Percentiles rank a stretch among this genome's conserved stretches.
These are phyloP conservation scores for Neotropicomus parvogracilis DNA, from an alignment of 1,284 basidiomycete genomes.

Conservation along the genomic window DNA sequence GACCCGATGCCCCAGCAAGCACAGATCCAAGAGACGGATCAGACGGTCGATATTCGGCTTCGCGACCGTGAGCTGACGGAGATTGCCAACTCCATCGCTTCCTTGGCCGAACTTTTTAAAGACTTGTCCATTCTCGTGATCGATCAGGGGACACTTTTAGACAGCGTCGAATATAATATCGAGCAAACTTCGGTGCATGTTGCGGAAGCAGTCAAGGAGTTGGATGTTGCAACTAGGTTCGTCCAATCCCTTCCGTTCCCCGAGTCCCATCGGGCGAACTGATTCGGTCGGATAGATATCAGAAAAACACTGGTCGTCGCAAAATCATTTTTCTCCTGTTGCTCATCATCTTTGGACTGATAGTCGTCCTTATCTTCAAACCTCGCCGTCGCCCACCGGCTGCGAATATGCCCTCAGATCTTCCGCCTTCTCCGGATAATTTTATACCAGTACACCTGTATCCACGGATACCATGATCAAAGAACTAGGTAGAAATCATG, in stretches of 20 bases:
- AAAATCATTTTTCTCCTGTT: constrained; percentile 91
- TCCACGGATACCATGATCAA: constrained; percentile 34
- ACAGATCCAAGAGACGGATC: constrained; percentile 39
- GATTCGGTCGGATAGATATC: constrained; percentile 59
- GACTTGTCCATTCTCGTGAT: constrained; percentile 92
- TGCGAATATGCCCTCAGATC: constrained; percentile 20
- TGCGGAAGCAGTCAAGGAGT: constrained; percentile 80
- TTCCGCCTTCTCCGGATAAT: constrained; percentile 23
- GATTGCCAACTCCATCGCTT: constrained; percentile 89
- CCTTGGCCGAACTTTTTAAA: constrained; percentile 93
- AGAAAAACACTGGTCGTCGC: constrained; percentile 87
- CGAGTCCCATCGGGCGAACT: background rate
- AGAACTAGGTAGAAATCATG: constrained; percentile 16
- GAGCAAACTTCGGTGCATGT: constrained; percentile 85
- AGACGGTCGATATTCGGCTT: constrained; percentile 50
- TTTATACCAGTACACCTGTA: constrained; percentile 33
- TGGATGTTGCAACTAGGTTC: constrained; percentile 78
- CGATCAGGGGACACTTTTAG: constrained; percentile 95
- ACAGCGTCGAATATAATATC: constrained; percentile 97
- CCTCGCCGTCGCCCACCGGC: constrained; percentile 49
- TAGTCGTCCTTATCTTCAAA: constrained; percentile 80
- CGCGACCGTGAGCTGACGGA: constrained; percentile 82
- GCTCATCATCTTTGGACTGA: constrained; percentile 83
- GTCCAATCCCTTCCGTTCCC: constrained; percentile 21
- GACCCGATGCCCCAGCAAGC: constrained; percentile 32